Conservation (phyloP, 148 eudicot species). For the Vaccinium corymbosum region DNA sequence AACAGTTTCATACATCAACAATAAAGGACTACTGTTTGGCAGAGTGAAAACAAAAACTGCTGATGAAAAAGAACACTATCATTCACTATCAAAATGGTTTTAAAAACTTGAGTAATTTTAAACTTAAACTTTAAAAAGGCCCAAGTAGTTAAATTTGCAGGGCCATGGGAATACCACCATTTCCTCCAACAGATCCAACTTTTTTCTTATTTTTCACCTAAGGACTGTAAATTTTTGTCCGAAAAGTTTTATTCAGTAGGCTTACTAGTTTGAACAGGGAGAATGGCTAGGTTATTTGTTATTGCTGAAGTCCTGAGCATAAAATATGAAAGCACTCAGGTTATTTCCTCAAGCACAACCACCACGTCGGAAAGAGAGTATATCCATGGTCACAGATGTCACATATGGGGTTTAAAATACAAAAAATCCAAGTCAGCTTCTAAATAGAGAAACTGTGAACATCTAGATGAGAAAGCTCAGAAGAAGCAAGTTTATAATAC, state of each 20-base stretch:
- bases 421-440: constrained; percentile 10
- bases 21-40: neutral
- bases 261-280: neutral
- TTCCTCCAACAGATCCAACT: neutral
- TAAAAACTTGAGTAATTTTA: neutral
- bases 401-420: neutral
- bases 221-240: neutral
- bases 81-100: neutral
- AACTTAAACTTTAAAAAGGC: neutral
- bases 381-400: neutral
- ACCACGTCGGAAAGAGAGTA: neutral
- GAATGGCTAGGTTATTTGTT: neutral
- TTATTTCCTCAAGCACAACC: neutral
- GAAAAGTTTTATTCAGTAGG: neutral
- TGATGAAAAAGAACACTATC: neutral
- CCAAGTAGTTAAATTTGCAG: neutral
- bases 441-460: neutral
- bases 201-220: neutral
- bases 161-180: neutral
- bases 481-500: constrained; percentile 29
- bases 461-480: neutral
- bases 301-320: neutral
- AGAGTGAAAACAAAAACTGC: neutral
- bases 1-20: neutral
- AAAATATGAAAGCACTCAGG: constrained; percentile 4